Base-by-base conservation (phyloP, 2,329 filamentous ascomycete genomes). In the Nemania sp. region DNA sequence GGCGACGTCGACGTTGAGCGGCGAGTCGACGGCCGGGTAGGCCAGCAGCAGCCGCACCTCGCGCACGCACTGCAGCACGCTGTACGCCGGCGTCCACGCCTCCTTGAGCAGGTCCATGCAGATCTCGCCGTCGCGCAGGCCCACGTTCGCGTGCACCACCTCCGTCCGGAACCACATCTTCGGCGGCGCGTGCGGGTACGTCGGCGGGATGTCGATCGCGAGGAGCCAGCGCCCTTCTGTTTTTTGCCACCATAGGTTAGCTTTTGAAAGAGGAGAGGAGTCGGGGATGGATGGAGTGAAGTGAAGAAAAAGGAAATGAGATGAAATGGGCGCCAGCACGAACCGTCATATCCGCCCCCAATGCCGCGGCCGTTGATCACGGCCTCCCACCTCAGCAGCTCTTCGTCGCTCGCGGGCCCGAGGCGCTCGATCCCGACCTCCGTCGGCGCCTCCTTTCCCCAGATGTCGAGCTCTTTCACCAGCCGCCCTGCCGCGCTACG, bases 11-110 rank as follows among this genome's bases (percentile, higher is more conserved):
- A 94, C 81, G 70, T 92, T 92, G 57, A 94, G 76, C 63, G 90
- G 90, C 61, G 81, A 86, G 66, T 93, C 88, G 41, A 84, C 80
- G 69, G 86, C 89, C 1, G 88, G 87, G 58, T 79, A 83, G 22
- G 74, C 78, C 53, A 90, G 76, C 64, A 94, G 77, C 75, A 89
- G 81, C 61, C 88, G 82, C 60, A 93, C 81, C 41, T 84, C 84
- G 64, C 88, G 86, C 66, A 93, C 75, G 57, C 86, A 88, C 66
- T 87, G 83, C 30, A 87, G 81, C 17, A 97, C 80, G 34, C 87
- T 92, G 72, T 96, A 94, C 15, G 90, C 86, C 1, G 92, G 90
- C 54, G 89, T 88, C 93, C 93, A 97, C 15, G 81, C 81, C 50
- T 86, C 81, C 67, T 81, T 81, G 55, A 99, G 79, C 58, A 97